Conservation (phyloP, 371 early-diverging fungal genomes). For the Circinella minor region DNA sequence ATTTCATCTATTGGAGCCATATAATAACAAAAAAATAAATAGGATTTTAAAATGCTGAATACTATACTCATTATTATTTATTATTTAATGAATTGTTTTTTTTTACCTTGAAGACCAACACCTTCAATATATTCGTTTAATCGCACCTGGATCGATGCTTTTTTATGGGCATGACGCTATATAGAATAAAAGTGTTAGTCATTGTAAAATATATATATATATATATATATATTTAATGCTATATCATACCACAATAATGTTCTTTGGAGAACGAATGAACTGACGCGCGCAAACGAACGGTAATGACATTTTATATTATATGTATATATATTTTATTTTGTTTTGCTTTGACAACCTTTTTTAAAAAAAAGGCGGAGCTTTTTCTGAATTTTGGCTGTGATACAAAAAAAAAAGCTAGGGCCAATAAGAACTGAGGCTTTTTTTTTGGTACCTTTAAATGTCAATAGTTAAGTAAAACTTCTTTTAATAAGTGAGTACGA, state of each 20-base stretch:
- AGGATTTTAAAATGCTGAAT: neutral
- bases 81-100: neutral
- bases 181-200: too few relatives aligned
- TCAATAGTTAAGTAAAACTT: too few relatives aligned
- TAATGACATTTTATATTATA: conserved; percentile 4
- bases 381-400: too few relatives aligned
- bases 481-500: too few relatives aligned
- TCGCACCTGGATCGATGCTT: conserved; percentile 45
- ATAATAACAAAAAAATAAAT: neutral
- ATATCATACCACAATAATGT: conserved; percentile 5
- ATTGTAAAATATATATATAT: neutral
- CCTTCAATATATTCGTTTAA: conserved; percentile 49
- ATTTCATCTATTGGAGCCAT: conserved; percentile 37
- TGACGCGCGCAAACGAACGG: conserved; percentile 1
- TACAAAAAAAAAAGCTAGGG: too few relatives aligned
- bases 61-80: neutral
- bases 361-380: too few relatives aligned
- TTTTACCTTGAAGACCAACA: conserved; percentile 44
- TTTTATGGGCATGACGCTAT: conserved; percentile 52
- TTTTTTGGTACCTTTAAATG: too few relatives aligned
- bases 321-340: neutral
- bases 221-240: neutral
- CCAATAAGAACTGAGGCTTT: too few relatives aligned
- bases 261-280: conserved; percentile 1
- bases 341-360: neutral